Evolutionary conservation across 2,329 filamentous ascomycete species (phyloP), one percentile per base, ranked within the genome.

Genomic region (Cercospora nicotianae): DNA sequence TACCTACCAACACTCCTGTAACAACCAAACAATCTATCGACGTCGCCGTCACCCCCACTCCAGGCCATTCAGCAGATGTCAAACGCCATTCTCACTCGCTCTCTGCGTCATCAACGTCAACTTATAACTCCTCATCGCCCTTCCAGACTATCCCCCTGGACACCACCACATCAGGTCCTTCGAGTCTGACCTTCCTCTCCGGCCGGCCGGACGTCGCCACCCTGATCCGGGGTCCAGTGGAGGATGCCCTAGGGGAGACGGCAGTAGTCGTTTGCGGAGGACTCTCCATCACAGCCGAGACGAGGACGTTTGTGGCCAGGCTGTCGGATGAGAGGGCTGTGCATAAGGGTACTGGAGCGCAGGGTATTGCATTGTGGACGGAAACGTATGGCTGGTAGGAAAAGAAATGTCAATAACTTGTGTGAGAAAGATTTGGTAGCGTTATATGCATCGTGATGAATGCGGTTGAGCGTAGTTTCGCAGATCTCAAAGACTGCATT

Each of bases 261-360:
- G 87, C 85, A 0, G 85, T 90, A 0, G 84, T 89, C 2, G 87
- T 87, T 0, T 90, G 89, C 73, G 88, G 88, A 13, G 87, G 87
- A 0, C 75, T 78, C 1, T 83, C 85, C 0, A 74, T 90, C 58
- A 83, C 85, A 3, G 81, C 83, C n/a, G 82, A 86, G 69, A 84
- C 87, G 5, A 82, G 87, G 66, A 83, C 81, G 13, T 83, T 80
- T 65, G 86, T 87, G 0, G 86, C 86, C 3, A 80, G 75, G 8
- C 72, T 90, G 51, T 88, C 86, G 70, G 87, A 91, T 75, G 88
- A 90, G 77, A 81, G 88, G 31, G 88, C 87, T 3, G 87, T 90
- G 53, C 87, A 90, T 72, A 90, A 90, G 76, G 88, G 88, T 2
- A 90, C 86, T 0, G 87, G 87, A 0, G 88, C 88, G 13, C 87